Percentiles rank a stretch among this genome's conserved stretches.
Evolutionary conservation across 306 rosid genomes (phyloP).

Genomic region (Neltuma alba): DNA sequence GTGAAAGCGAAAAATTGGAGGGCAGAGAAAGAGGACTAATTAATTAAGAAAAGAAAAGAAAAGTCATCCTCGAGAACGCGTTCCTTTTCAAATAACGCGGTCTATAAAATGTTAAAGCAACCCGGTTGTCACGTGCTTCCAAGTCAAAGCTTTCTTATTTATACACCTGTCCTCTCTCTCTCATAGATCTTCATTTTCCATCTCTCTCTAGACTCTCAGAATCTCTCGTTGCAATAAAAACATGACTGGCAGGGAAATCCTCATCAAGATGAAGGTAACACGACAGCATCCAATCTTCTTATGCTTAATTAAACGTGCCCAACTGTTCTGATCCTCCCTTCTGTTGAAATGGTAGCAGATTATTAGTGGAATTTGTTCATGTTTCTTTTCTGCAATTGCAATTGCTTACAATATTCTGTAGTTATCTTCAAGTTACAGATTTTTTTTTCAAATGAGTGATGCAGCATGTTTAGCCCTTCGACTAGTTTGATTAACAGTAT

Average conservation of each 20-base stretch:
- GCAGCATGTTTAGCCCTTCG: conserved; percentile 20
- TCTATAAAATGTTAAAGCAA: conserved; percentile 13
- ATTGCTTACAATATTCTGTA: conserved; percentile 19
- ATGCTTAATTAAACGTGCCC: not conserved
- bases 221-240: not conserved
- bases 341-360: not conserved
- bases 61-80: conserved; percentile 45
- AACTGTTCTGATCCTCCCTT: not conserved
- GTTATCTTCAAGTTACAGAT: conserved; percentile 33
- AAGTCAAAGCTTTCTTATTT: conserved; percentile 40
- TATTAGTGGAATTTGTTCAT: not conserved
- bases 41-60: too few species aligned
- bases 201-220: not conserved
- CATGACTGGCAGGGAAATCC: conserved; percentile 50
- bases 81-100: conserved; percentile 39
- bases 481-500: conserved; percentile 6
- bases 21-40: not conserved
- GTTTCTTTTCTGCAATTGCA: conserved; percentile 19
- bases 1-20: not conserved
- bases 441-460: conserved; percentile 23
- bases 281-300: not conserved
- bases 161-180: conserved; percentile 23
- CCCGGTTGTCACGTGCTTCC: conserved; percentile 25
- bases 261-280: conserved; percentile 46
- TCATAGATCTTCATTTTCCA: not conserved